Evolutionary conservation across 2,329 filamentous ascomycete species (phyloP), one percentile per base, ranked within the genome.

Genomic region (Talaromyces sp.): DNA sequence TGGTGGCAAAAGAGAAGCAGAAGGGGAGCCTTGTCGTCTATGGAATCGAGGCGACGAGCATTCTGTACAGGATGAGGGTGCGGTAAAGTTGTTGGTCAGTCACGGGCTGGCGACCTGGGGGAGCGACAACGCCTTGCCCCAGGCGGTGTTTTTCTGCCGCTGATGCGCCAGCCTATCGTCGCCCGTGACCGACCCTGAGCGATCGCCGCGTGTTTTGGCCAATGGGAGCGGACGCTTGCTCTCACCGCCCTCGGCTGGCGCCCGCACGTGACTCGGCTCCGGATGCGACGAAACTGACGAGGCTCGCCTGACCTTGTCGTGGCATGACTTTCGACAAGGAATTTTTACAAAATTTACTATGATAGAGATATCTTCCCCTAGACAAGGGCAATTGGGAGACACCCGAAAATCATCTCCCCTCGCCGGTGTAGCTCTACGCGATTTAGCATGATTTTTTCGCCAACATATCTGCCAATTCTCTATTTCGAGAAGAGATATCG

Each of bases 101-200:
- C 51, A 59, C 56, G 61, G 58, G 61, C 61, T 52, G 52, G 57
- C 61, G 61, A 57, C 52, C 59, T 62, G 56, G 61, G 61, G 60
- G 56, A 62, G 58, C n/a, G 57, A 14, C 18, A n/a, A 5, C n/a
- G 28, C 56, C 51, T 47, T 59, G 56, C 53, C 56, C 7, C 12
- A 31, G 33, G 61, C 61, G 61, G 61, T 62, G 44, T 31, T 23
- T 28, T 62, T 62, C 61, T 62, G 61, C 61, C 57, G 57, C 18
- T 16, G 42, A 53, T 62, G 56, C 56, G 57, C 56, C 56, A 52
- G 52, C 56, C 61, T 53, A 56, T 53, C 61, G 61, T 56, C 61
- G 61, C 56, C 50, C 18, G 42, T 40, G 57, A 47, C 55, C 36
- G 33, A 56, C 40, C 40, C 56, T 56, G 42, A 16, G 31, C 12